Evolutionary conservation across 768 basidiomycete genomes (phyloP).

Genomic region (Collybia sordida): DNA sequence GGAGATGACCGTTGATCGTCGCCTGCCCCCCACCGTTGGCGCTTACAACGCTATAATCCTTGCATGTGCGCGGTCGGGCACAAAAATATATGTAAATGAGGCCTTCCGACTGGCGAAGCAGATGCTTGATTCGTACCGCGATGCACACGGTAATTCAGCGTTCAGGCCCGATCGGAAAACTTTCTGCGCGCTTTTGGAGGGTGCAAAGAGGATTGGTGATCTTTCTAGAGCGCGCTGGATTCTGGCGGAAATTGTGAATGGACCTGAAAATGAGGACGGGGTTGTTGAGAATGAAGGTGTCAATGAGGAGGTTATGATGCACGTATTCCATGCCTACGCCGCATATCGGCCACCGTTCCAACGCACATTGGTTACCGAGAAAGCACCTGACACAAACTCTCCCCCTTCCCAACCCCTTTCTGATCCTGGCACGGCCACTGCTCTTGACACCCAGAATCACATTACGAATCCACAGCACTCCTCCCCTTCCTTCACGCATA

Average conservation of each 20-base stretch:
- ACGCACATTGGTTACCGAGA: constrained; percentile 45
- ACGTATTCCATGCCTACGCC: constrained; percentile 87
- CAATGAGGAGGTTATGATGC: constrained; percentile 74
- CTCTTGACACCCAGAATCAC: constrained; percentile 5
- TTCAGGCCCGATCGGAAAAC: constrained; percentile 65
- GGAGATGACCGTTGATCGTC: constrained; percentile 82
- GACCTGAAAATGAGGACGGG: constrained; percentile 21
- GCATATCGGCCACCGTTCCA: constrained; percentile 73
- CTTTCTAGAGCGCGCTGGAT: constrained; percentile 85
- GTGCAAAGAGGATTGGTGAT: constrained; percentile 86
- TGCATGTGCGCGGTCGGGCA: constrained; percentile 71
- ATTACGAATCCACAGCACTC: neutral
- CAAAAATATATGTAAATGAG: constrained; percentile 68
- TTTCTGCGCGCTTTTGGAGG: constrained; percentile 85
- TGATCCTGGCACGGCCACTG: neutral
- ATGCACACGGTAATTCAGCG: constrained; percentile 55
- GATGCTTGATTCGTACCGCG: constrained; percentile 80
- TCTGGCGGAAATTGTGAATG: constrained; percentile 75
- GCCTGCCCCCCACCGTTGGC: constrained; percentile 58
- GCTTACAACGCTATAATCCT: constrained; percentile 84
- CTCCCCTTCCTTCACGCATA: constrained; percentile 38
- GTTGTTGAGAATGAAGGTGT: constrained; percentile 29
- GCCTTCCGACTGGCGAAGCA: constrained; percentile 81
- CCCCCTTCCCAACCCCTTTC: neutral
- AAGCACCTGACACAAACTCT: constrained; percentile 18